Percentiles rank a stretch among this genome's conserved stretches.
Conservation (phyloP, 2,329 filamentous ascomycete genomes). For the Xylariomycetidae sp. region DNA sequence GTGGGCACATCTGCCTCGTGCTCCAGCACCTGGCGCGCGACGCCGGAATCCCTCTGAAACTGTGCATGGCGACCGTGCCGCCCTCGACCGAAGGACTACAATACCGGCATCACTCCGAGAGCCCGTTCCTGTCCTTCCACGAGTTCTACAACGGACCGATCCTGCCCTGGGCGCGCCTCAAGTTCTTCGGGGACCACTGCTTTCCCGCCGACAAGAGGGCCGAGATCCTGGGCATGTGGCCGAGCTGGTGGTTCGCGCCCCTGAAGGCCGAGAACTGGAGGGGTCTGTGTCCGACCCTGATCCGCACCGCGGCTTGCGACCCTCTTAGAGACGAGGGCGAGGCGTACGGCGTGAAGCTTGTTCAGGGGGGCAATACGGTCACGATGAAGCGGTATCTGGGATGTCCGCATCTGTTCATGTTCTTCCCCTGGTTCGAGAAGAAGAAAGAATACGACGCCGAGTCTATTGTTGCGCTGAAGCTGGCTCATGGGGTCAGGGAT, state of each 20-base stretch:
- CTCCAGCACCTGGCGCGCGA: slow-evolving; percentile 34
- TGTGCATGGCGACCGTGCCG: slow-evolving; percentile 31
- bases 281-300: slow-evolving; percentile 28
- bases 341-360: slow-evolving; percentile 37
- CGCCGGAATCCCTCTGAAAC: slow-evolving; percentile 28
- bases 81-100: slow-evolving; percentile 18
- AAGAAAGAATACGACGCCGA: slow-evolving; percentile 31
- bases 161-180: slow-evolving; percentile 29
- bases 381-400: slow-evolving; percentile 40
- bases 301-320: slow-evolving; percentile 32
- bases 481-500: slow-evolving; percentile 27
- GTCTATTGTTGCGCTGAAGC: slow-evolving; percentile 24
- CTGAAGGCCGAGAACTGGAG: slow-evolving; percentile 27
- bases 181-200: slow-evolving; percentile 25
- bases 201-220: slow-evolving; percentile 22
- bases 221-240: slow-evolving; percentile 22
- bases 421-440: slow-evolving; percentile 15
- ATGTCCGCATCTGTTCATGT: slow-evolving; percentile 45
- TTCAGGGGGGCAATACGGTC: slow-evolving; percentile 40
- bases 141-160: slow-evolving; percentile 30
- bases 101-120: slow-evolving; percentile 28
- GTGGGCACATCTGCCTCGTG: slow-evolving; percentile 29
- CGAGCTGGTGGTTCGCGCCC: slow-evolving; percentile 31
- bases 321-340: slow-evolving; percentile 46
- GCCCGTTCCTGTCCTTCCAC: slow-evolving; percentile 29